Conservation (phyloP, 306 rosid genomes). For the Cyamopsis tetragonoloba region DNA sequence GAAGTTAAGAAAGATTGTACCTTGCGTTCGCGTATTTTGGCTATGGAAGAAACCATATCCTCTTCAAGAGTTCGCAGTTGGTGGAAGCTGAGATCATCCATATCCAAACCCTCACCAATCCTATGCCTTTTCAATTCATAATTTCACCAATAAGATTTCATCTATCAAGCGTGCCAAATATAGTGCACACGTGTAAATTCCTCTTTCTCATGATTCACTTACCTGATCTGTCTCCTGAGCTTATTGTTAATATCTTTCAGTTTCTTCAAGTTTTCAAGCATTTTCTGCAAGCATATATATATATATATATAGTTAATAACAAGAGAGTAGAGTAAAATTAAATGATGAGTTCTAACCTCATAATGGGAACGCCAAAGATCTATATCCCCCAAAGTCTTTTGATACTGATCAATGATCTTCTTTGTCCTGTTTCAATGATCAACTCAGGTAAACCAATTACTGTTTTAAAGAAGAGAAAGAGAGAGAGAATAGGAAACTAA, state of each 20-base stretch:
- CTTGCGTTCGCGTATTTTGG: slow-evolving; percentile 55
- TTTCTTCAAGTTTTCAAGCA: slow-evolving; percentile 59
- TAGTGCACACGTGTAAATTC: background rate
- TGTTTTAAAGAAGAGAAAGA: no score
- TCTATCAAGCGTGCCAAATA: background rate
- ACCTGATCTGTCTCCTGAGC: slow-evolving; percentile 77
- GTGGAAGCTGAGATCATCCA: slow-evolving; percentile 37
- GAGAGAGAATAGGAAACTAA: background rate
- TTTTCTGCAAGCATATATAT: slow-evolving; percentile 38
- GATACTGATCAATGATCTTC: slow-evolving; percentile 63
- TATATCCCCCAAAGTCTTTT: slow-evolving; percentile 37
- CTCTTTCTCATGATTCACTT: background rate
- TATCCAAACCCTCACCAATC: slow-evolving; percentile 64
- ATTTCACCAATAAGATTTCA: background rate
- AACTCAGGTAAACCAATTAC: no score
- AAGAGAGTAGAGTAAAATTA: background rate
- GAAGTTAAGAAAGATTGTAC: slow-evolving; percentile 24
- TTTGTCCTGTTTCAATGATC: slow-evolving; percentile 51
- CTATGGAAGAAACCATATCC: slow-evolving; percentile 40
- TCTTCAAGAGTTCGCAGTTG: slow-evolving; percentile 59
- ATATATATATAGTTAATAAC: background rate
- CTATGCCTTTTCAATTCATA: slow-evolving; percentile 53
- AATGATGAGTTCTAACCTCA: slow-evolving; percentile 47
- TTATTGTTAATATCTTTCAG: slow-evolving; percentile 56
- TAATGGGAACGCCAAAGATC: slow-evolving; percentile 76